Base-by-base conservation (phyloP, 371 early-diverging fungal species). In the Fennellomyces sp. region DNA sequence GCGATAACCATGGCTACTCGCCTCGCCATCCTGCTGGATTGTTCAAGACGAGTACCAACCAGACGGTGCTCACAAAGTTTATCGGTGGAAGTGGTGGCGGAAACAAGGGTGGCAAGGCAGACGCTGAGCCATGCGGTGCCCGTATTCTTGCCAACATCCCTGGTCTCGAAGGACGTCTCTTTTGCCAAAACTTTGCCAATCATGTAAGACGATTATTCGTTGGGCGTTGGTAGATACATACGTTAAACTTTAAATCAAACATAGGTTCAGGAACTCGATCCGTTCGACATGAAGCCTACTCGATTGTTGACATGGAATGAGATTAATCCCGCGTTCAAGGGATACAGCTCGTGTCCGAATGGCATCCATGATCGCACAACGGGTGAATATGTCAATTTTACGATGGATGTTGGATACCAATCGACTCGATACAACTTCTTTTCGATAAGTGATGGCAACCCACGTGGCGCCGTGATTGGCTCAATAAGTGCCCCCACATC, bases 231-330 rank as follows among this genome's bases (percentile, higher is more conserved):
- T n/a, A n/a, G n/a, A n/a, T n/a, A n/a, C 33, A 41, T 13, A 17
- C 19, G 11, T 15, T 7, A 10, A 45, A 25, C 10, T 28, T 10
- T 35, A 29, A 29, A 15, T 68, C n/a, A 36, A 58, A 23, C 58
- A 42, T 61, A 85, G 67, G 67, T 91, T 52, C 89, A 91, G 60
- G 88, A 88, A 64, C 73, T 93, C 42, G 91, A 91, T 73, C 81
- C 90, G 15, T 82, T 81, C 60, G 91, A 88, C 55, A 68, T 93
- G 60, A 82, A 80, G 10, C 90, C 91, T 17, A 69, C 78, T 10
- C 82, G 85, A n/a, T 66, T 84, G 21, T 69, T 85, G 15, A 75
- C 83, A 21, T 88, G 88, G 81, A 75, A 80, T 30, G 82, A 85
- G 52, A 72, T 91, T 56, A 90, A 92, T 69, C 79, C 88, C 15